Conservation (phyloP, 805 yeast species). For the Candida manassasensis region DNA sequence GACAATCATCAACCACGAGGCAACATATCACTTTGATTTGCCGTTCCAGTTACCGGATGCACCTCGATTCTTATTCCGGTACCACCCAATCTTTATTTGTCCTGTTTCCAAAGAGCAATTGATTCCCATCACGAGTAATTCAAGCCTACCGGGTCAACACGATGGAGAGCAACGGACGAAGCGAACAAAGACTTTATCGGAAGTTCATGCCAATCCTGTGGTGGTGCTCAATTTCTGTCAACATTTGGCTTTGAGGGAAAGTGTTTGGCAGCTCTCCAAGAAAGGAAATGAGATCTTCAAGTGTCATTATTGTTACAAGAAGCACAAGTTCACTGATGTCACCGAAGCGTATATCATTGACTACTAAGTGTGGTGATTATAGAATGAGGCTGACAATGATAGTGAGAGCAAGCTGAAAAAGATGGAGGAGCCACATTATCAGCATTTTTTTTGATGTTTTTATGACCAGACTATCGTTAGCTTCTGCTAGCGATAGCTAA, state of each 20-base stretch:
- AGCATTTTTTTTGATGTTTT: too few relatives aligned
- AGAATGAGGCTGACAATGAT: too few relatives aligned
- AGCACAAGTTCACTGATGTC: conserved; percentile 35
- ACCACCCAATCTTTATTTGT: conserved; percentile 44
- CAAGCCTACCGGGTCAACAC: not conserved
- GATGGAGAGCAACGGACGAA: conserved; percentile 14
- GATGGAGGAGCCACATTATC: too few relatives aligned
- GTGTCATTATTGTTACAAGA: conserved; percentile 44
- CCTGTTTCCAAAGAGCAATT: conserved; percentile 42
- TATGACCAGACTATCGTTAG: too few relatives aligned
- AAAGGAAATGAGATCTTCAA: conserved; percentile 37
- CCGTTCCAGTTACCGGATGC: conserved; percentile 41
- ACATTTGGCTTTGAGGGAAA: conserved; percentile 39
- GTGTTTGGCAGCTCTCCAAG: conserved; percentile 37
- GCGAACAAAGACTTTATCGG: conserved; percentile 9
- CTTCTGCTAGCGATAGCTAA: too few relatives aligned
- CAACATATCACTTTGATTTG: conserved; percentile 27
- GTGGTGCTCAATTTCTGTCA: conserved; percentile 39
- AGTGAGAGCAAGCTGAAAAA: too few relatives aligned
- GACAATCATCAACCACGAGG: conserved; percentile 10
- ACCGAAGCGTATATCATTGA: conserved; percentile 40
- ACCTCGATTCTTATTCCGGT: conserved; percentile 33
- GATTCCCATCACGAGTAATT: conserved; percentile 25
- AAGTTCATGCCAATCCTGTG: conserved; percentile 27
- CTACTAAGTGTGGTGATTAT: too few relatives aligned